A percentile compares a stretch with the other conserved stretches of the same genome.
These are phyloP conservation scores for Tilletia setariae DNA, from an alignment of 1,284 basidiomycete genomes.

Conservation along the genomic window DNA sequence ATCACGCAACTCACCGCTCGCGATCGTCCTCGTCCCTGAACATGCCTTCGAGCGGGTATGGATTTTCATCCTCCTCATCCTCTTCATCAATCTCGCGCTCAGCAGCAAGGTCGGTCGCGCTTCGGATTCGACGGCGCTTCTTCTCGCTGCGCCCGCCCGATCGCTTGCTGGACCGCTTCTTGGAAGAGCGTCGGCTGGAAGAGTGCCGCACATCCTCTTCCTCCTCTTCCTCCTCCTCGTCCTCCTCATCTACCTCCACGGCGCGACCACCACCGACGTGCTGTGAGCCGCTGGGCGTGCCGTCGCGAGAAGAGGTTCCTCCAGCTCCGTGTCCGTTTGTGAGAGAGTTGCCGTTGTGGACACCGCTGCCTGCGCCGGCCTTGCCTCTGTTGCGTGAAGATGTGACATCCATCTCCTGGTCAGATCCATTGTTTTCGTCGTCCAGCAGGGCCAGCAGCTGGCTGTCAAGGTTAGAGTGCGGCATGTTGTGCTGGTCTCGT, in stretches of 20 bases:
- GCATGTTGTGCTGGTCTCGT: not conserved
- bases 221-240: not conserved
- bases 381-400: not conserved
- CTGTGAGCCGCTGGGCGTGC: not conserved
- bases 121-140: slow-evolving; percentile 5
- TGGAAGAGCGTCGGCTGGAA: not conserved
- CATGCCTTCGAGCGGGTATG: slow-evolving; percentile 85
- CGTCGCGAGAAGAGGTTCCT: not conserved
- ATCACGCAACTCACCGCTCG: slow-evolving; percentile 62
- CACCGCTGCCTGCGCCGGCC: not conserved
- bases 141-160: not conserved
- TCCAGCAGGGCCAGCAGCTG: slow-evolving; percentile 8
- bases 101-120: not conserved
- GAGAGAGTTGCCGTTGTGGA: not conserved
- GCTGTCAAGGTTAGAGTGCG: slow-evolving; percentile 1
- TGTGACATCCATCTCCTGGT: not conserved
- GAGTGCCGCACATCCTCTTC: not conserved
- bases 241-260: slow-evolving; percentile 12
- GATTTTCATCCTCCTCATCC: slow-evolving; percentile 58
- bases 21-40: slow-evolving; percentile 79
- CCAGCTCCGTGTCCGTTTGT: not conserved
- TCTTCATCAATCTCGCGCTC: slow-evolving; percentile 25
- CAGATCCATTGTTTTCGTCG: not conserved
- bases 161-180: slow-evolving; percentile 14
- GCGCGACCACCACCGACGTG: not conserved